Base-by-base conservation (phyloP, 257 asterid species). In the Solanum commersonii region DNA sequence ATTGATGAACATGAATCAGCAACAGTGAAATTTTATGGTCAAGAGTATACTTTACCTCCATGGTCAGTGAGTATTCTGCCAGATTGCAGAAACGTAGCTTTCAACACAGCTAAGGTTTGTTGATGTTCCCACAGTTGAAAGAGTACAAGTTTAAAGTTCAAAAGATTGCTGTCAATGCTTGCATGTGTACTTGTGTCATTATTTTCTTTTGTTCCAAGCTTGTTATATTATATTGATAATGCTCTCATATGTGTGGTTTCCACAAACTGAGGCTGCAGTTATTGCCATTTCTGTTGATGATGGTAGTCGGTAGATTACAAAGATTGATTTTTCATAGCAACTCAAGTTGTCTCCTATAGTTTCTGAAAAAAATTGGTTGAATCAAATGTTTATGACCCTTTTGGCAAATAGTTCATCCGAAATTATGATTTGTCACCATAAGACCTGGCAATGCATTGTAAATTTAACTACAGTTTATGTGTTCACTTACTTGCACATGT, bases 51-150 rank as follows among this genome's bases (percentile, higher is more conserved):
- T 87, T 90, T 96, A 88, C 98, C 98, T 76, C 95, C 99, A 12
- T 96, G 99, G 99, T 96, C 99, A 38, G 99, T 95, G 83, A 95
- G 96, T 90, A 92, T 96, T 84, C 91, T 97, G 90, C 98, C 98
- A 65, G 98, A 97, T 90, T 97, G 99, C 97, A 92, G 89, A 87
- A 95, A 87, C 77, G 11, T 59, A 87, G 98, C 94, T 90, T 94
- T 92, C 88, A 95, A 95, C 90, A 93, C 98, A 35, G 99, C 98
- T 72, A 90, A 96, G 98, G 99, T 95, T 88, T 59, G 90, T 25
- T 20, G 44, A 63, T 76, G 35, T 73, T 59, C 42, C 78, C 40
- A 74, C 34, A 46, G 87, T 72, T 78, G 72, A 76, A 82, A 49
- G 70, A 82, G 16, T 82, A 10, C 3, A 49, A 46, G 85, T 79